These are phyloP conservation scores for Zymoseptoria ardabiliae DNA, from an alignment of 2,329 filamentous ascomycete genomes.

Conservation along the genomic window DNA sequence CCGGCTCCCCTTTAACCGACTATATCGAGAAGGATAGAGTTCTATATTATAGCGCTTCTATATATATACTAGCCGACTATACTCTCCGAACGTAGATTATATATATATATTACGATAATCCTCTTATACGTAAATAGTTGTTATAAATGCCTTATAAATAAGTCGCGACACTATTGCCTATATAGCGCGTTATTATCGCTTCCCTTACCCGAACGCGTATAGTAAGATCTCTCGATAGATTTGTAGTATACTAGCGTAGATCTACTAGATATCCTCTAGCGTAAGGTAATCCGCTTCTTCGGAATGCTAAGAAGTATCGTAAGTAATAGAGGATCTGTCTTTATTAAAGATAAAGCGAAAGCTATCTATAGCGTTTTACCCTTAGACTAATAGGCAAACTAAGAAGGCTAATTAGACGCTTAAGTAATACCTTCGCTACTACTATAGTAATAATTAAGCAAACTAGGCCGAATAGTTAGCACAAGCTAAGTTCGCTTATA, in stretches of 20 bases:
- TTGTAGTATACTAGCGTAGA: neutral
- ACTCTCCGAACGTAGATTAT: neutral
- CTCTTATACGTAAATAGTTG: neutral
- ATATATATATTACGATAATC: conserved; percentile 1
- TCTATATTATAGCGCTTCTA: neutral
- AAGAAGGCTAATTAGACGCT: conserved; percentile 10
- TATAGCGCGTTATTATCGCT: neutral
- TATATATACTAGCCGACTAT: neutral
- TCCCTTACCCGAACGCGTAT: neutral
- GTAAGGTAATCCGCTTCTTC: neutral
- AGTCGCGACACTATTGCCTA: neutral
- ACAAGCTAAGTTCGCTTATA: neutral
- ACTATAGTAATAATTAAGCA: conserved; percentile 2
- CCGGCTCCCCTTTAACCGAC: neutral
- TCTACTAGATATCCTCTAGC: neutral
- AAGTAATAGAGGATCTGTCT: conserved; percentile 4
- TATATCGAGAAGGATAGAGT: neutral
- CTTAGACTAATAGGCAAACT: conserved; percentile 10
- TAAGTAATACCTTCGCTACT: conserved; percentile 9
- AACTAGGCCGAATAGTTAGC: conserved; percentile 1
- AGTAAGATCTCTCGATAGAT: neutral
- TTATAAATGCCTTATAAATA: neutral
- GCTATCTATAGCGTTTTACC: conserved; percentile 11
- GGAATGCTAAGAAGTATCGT: neutral
- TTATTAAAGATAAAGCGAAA: conserved; percentile 6